Base-by-base conservation (phyloP, 2,329 filamentous ascomycete species). In the Fusarium stilboides region DNA sequence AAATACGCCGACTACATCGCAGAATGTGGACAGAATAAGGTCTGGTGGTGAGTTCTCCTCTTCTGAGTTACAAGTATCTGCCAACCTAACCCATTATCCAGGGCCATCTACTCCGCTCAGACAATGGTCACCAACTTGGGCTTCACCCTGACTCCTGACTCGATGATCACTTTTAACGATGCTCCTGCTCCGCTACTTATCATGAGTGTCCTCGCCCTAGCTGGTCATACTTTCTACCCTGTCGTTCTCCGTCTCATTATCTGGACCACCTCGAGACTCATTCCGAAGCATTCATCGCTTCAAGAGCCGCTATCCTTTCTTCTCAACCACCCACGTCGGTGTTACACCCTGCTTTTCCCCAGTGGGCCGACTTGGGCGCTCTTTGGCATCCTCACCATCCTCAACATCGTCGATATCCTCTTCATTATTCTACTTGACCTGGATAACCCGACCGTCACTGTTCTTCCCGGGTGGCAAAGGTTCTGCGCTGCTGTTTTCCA, bases 341-440 rank as follows among this genome's bases (percentile, higher is more conserved):
- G 88, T 69, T 91, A 88, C 71, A 90, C 87, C 6, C 83, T 88
- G 5, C 82, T 91, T 5, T 91, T 91, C 69, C 88, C 88, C 0
- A 82, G 83, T 33, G 77, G 79, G n/a, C 84, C 87, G 10, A 90
- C 88, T 0, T 90, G 87, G 87, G 85, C 84, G 68, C 81, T 90
- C 0, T 79, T 86, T 4, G 76, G 79, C 26, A 83, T 84, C 28
- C 79, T 89, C 5, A 65, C 88, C 9, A 74, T 79, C 4, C 81
- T 90, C 15, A 89, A 88, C 71, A 78, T 82, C 13, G 77, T 86
- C 40, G 88, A 89, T 74, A 80, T 86, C 9, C 75, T 89, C 4
- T 79, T 90, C 26, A 88, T 90, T 64, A 74, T 85, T 17, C 76
- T 81, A 2, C 75, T 86, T 8, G 83, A 87, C 57, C 79, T 89